phyloP scores from a whole-genome alignment of 1,139 yeast species.

The Pichia norvegensis region DNA sequence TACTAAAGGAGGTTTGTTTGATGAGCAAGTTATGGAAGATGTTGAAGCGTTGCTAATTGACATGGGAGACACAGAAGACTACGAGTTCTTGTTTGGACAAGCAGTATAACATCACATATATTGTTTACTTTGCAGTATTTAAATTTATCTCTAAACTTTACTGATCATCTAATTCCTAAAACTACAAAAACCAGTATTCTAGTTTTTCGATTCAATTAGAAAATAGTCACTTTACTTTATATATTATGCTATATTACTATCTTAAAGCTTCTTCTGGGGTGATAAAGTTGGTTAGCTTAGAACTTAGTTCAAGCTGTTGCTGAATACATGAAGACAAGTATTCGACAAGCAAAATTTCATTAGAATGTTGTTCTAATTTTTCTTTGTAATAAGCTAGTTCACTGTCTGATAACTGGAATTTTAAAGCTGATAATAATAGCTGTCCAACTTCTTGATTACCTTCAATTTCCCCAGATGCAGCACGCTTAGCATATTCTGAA shows the following conservation, averaged over 20 bases:
- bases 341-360: conserved; percentile 78
- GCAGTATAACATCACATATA: conserved; percentile 1
- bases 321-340: conserved; percentile 78
- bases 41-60: conserved; percentile 45
- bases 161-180: too few relatives aligned
- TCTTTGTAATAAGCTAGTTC: conserved; percentile 51
- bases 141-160: background rate
- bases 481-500: conserved; percentile 41
- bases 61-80: conserved; percentile 28
- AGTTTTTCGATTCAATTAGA: too few relatives aligned
- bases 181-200: too few relatives aligned
- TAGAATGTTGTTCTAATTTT: conserved; percentile 65
- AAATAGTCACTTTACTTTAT: too few relatives aligned
- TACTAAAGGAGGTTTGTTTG: conserved; percentile 66
- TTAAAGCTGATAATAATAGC: conserved; percentile 54
- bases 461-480: conserved; percentile 37
- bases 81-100: conserved; percentile 24
- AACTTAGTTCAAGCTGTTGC: conserved; percentile 76
- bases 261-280: conserved; percentile 25
- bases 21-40: conserved; percentile 62
- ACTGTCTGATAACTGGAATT: conserved; percentile 52
- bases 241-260: background rate
- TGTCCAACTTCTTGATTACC: conserved; percentile 57
- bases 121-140: background rate
- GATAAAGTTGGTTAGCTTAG: conserved; percentile 56